These are phyloP conservation scores for Poa pratensis DNA, from an alignment of 176 grass and related monocot species.

Conservation along the genomic window DNA sequence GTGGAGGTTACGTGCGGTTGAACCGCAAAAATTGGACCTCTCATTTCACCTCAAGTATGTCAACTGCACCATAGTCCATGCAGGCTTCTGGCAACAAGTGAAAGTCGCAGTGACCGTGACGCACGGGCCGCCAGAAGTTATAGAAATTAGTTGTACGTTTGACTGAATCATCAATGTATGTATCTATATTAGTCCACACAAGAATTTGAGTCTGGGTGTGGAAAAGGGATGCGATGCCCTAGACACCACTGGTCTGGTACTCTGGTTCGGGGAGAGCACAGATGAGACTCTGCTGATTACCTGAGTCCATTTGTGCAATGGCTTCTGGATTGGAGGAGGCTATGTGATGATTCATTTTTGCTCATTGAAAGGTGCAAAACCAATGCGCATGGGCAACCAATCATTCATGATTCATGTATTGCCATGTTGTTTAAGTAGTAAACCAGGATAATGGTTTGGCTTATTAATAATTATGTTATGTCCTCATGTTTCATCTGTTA, in stretches of 20 bases:
- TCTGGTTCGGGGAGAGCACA: constrained; percentile 28
- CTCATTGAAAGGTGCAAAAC: constrained; percentile 27
- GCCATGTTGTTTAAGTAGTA: not conserved
- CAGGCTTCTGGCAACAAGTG: constrained; percentile 53
- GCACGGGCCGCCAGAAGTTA: constrained; percentile 49
- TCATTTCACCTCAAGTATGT: constrained; percentile 26
- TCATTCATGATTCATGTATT: constrained; percentile 27
- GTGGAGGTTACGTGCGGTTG: constrained; percentile 81
- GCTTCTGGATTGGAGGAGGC: constrained; percentile 19
- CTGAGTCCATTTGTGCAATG: constrained; percentile 54
- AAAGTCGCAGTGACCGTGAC: constrained; percentile 67
- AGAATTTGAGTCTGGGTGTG: constrained; percentile 12
- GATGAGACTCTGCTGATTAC: constrained; percentile 58
- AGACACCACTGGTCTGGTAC: constrained; percentile 12
- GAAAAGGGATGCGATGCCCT: constrained; percentile 15
- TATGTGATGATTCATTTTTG: constrained; percentile 38
- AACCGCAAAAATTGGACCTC: constrained; percentile 7
- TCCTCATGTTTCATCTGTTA: no score
- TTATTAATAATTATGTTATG: no score
- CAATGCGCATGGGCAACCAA: constrained; percentile 20
- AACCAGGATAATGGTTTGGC: no score
- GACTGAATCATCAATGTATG: constrained; percentile 40
- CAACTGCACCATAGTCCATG: constrained; percentile 7
- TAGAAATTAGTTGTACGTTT: constrained; percentile 27
- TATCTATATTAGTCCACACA: constrained; percentile 41